These are phyloP conservation scores for Microbotryomycetes sp. DNA, from an alignment of 1,284 basidiomycete genomes.

Conservation along the genomic window DNA sequence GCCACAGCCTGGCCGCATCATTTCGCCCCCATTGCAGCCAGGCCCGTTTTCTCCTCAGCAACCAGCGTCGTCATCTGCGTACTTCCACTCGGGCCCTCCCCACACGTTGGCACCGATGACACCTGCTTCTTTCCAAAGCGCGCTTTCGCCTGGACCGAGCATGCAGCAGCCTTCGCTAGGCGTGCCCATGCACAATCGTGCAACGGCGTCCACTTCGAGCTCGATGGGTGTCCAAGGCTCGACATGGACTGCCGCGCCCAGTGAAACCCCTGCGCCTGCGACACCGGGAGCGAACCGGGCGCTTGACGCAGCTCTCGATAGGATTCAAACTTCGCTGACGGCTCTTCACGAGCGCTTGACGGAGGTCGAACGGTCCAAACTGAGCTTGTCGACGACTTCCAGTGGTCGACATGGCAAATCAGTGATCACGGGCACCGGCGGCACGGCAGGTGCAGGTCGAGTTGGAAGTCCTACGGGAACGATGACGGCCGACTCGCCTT, in stretches of 20 bases:
- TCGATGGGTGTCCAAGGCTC: neutral
- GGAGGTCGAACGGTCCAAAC: constrained; percentile 50
- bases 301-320: constrained; percentile 68
- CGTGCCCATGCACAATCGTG: too few species aligned
- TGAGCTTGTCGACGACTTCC: neutral
- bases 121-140: neutral
- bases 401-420: neutral
- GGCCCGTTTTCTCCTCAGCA: neutral
- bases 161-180: neutral
- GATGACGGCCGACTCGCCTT: neutral
- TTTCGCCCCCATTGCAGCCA: neutral
- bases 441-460: neutral
- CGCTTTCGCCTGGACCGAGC: neutral
- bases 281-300: constrained; percentile 16
- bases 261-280: neutral
- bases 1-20: neutral
- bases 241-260: neutral
- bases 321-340: constrained; percentile 77
- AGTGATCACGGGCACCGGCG: neutral
- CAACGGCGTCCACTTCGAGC: neutral
- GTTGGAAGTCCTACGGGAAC: neutral
- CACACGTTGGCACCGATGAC: neutral
- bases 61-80: neutral
- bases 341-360: constrained; percentile 83
- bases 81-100: neutral